Base-by-base conservation (phyloP, 192 early-diverging fungal species). In the Podila epigama region DNA sequence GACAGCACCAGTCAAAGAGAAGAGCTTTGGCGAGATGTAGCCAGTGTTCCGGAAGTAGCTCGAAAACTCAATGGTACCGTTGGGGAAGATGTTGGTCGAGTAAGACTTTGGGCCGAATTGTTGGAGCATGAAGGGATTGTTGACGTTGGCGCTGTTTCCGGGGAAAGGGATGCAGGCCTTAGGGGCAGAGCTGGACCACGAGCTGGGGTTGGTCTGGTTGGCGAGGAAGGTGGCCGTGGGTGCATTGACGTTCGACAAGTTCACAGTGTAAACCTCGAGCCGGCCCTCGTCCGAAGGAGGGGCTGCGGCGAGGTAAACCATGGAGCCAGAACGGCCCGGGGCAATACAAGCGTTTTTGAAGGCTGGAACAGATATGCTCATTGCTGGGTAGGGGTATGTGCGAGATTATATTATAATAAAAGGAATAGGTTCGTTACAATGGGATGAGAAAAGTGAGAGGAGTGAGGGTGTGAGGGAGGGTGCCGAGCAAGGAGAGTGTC, bases 201-300 rank as follows among this genome's bases (percentile, higher is more conserved):
- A 44, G 8, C 11, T 0, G 13, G 7, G 0, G 37, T n/a, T 31
- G 7, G 52, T 56, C 69, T 70, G 60, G 54, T 27, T 63, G 22
- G 40, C 50, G 34, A 75, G 40, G 22, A 63, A 29, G 6, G 65
- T 63, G 20, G 65, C 65, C 8, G 53, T 51, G 36, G 71, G 71
- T 7, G 71, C 37, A 35, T 62, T 68, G 60, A 67, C 57, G 65
- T 75, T 68, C 51, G 65, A 4, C 33, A 75, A 35, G 35, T 51
- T 51, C 25, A 75, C 29, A 9, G 42, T 29, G 44, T 75, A 75
- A 29, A 40, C 41, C 36, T 66, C 52, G 20, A 75, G 54, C 3
- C 41, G 40, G 28, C 71, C 71, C 16, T 63, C 60, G 20, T 22
- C 7, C 6, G 65, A 0, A n/a, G 42, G 13, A 9, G 64, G 51